Conservation (phyloP, 2,329 filamentous ascomycete genomes). For the Aspergillus aculeatinus region DNA sequence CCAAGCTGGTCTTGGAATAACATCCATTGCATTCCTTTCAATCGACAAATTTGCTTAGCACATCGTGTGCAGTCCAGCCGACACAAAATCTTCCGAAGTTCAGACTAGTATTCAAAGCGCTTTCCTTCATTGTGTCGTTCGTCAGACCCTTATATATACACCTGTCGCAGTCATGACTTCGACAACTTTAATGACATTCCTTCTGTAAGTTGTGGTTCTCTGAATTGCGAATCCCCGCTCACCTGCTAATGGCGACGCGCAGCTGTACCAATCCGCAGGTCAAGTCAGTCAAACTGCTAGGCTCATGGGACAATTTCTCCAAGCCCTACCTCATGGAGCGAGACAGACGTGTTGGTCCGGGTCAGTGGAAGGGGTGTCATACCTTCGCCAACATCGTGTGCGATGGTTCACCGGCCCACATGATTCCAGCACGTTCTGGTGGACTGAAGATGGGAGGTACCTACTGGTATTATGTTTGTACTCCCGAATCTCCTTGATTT, state of each 20-base stretch:
- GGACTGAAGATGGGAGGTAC: slow-evolving; percentile 88
- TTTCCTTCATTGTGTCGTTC: too few species aligned
- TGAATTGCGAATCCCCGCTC: neutral
- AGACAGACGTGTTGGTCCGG: slow-evolving; percentile 70
- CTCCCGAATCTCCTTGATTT: neutral
- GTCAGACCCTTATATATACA: too few species aligned
- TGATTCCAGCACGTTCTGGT: slow-evolving; percentile 63
- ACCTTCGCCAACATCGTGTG: slow-evolving; percentile 81
- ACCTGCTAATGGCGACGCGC: slow-evolving; percentile 20
- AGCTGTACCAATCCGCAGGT: slow-evolving; percentile 41
- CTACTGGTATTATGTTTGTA: slow-evolving; percentile 91
- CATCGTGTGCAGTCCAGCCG: neutral
- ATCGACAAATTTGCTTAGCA: neutral
- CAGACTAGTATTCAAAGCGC: neutral
- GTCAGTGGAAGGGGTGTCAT: slow-evolving; percentile 85
- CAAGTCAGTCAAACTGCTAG: slow-evolving; percentile 72
- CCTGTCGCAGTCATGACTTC: slow-evolving; percentile 29
- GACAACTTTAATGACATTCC: slow-evolving; percentile 38
- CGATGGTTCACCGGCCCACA: slow-evolving; percentile 63
- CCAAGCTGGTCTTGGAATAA: slow-evolving; percentile 22
- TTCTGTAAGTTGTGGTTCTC: slow-evolving; percentile 31
- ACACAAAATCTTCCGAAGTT: neutral
- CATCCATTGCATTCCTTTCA: slow-evolving; percentile 10
- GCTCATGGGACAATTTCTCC: slow-evolving; percentile 94
- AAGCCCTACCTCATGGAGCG: slow-evolving; percentile 76